Evolutionary conservation across 2,329 filamentous ascomycete genomes (phyloP), one percentile per base, ranked within the genome.

Genomic region (Diplodia intermedia): DNA sequence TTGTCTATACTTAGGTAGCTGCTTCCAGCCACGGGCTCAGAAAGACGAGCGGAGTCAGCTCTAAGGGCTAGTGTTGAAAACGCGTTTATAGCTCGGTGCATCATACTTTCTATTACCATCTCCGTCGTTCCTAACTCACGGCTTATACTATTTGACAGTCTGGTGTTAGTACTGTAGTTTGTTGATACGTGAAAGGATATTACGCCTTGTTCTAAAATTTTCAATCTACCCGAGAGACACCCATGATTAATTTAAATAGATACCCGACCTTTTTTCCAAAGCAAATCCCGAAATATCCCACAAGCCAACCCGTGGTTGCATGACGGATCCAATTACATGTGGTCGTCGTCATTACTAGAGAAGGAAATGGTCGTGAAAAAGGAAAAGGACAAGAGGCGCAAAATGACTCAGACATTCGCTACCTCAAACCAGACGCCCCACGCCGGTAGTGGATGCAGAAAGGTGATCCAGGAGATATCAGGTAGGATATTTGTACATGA

Each of bases 281-380:
- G 29, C 9, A 56, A 56, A 49, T 33, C 26, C 40, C 33, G 33
- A 57, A 57, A 40, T 11, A 40, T 36, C n/a, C 26, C 57, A 62
- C 18, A 38, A 33, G 31, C 50, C 50, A 31, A 63, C 38, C 60
- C 40, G 20, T 63, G 20, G 53, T 33, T 47, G 60, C 60, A 20
- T 63, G n/a, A 38, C 47, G 60, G 3, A 63, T 63, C 52, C 15
- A 52, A 63, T 52, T 63, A 63, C 47, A 63, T 52, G 47, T 63
- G 47, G 12, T 63, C 60, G 47, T 63, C 29, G 43, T 63, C 60
- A 38, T 52, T 36, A 63, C 14, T 33, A 31, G 36, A 49, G 20
- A 8, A 29, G 47, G 23, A 62, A 47, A 47, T 7, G n/a, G 43
- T 47, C 43, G 43, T 47, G 18, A 47, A 60, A 60, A 60, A n/a